A percentile compares a stretch with the other conserved stretches of the same genome.
Conservation (phyloP, 306 rosid species). For the Quercus agrifolia region DNA sequence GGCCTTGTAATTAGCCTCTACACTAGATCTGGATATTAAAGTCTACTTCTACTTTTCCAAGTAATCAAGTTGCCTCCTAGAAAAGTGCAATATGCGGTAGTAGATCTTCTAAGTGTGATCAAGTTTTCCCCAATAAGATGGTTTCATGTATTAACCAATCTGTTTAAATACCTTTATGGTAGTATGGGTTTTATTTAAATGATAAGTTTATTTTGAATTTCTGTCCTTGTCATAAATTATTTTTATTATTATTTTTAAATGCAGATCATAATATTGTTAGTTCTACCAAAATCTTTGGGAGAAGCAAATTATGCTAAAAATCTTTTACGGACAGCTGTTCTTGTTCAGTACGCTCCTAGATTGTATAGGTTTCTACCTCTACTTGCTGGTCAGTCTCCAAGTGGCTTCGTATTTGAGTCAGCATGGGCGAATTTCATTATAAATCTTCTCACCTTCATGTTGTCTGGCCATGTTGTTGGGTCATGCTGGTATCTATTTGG, state of each 20-base stretch:
- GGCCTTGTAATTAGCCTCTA: too few relatives aligned
- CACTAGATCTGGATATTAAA: too few relatives aligned
- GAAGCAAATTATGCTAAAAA: constrained; percentile 80
- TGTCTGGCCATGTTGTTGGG: constrained; percentile 76
- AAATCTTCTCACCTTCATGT: constrained; percentile 68
- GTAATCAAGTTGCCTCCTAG: too few relatives aligned
- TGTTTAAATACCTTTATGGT: background rate
- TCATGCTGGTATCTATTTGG: constrained; percentile 85
- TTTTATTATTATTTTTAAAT: constrained; percentile 3
- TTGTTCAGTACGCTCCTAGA: constrained; percentile 71
- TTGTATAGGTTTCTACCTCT: constrained; percentile 62
- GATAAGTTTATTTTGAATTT: background rate
- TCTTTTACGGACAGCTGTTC: constrained; percentile 55
- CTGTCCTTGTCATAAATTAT: constrained; percentile 6
- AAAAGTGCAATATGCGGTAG: too few relatives aligned
- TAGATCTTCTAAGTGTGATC: too few relatives aligned
- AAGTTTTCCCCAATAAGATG: background rate
- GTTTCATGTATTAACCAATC: background rate
- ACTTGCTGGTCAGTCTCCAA: constrained; percentile 62
- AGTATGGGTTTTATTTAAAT: background rate
- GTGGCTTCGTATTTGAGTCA: constrained; percentile 79
- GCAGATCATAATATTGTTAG: constrained; percentile 59
- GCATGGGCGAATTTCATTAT: constrained; percentile 75
- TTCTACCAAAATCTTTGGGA: constrained; percentile 45
- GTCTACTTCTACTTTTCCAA: too few relatives aligned